Conservation (phyloP, 176 grass and related monocot genomes). For the Oryza glumipatula region DNA sequence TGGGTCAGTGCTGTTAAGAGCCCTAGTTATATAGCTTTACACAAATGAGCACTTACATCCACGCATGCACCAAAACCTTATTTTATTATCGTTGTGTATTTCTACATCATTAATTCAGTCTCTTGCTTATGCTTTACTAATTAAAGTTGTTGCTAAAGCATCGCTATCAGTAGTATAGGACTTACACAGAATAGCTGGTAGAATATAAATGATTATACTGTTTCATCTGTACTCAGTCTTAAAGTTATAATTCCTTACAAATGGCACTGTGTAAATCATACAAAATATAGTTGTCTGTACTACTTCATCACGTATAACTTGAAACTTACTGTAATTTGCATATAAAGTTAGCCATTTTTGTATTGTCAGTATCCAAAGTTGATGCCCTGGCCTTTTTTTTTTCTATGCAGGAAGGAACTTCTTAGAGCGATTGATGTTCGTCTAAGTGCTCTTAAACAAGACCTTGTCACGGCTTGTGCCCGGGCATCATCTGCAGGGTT, state of each 20-base stretch:
- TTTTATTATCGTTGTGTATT: background rate
- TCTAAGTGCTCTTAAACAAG: conserved; percentile 83
- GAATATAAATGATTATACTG: background rate
- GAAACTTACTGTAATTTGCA: background rate
- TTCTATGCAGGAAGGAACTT: conserved; percentile 76
- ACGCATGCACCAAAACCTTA: background rate
- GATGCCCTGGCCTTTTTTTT: conserved; percentile 31
- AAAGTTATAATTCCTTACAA: conserved; percentile 3
- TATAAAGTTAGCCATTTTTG: background rate
- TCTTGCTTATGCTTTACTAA: conserved; percentile 16
- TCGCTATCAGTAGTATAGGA: background rate
- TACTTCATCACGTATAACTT: background rate
- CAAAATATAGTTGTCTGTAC: background rate
- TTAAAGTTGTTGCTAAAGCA: conserved; percentile 8
- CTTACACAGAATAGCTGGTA: background rate
- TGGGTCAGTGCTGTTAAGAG: background rate
- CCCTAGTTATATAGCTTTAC: background rate
- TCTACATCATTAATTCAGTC: conserved; percentile 8
- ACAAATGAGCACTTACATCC: background rate
- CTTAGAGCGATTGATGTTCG: conserved; percentile 92
- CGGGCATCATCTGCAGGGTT: conserved; percentile 88
- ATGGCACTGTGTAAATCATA: background rate
- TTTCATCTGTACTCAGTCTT: conserved; percentile 1
- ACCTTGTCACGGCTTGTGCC: conserved; percentile 74
- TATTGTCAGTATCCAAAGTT: conserved; percentile 25